Evolutionary conservation across 2,329 filamentous ascomycete genomes (phyloP), one percentile per base, ranked within the genome.

Genomic region (Sporothrix variecibatus): DNA sequence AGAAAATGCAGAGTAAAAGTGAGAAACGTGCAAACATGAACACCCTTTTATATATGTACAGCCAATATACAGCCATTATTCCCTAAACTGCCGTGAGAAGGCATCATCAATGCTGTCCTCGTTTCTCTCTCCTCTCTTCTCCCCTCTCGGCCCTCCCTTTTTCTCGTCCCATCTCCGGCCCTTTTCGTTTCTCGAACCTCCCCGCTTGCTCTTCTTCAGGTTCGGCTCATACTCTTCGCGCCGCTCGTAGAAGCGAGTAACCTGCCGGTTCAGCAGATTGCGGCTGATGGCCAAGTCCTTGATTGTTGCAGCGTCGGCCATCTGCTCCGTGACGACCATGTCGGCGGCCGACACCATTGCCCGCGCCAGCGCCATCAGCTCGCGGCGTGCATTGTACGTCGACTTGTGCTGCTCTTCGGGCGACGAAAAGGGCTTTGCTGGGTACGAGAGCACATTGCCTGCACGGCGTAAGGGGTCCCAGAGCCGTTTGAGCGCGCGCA

Each of bases 401-500:
- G 75, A 23, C 31, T 23, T 53, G 11, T 69, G 60, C n/a, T 53
- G 38, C 12, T 53, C 23, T 26, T 34, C 26, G 9, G 26, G 46
- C 20, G 79, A 79, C 72, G 8, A 23, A 12, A 34, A 31, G 28
- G 49, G 34, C 34, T 34, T 9, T 2, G 8, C 72, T 51, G 82
- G 81, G 71, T 82, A 81, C 56, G 82, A 79, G 9, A 83, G 77
- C 23, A 79, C 79, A 73, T 81, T 82, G 51, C 75, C 75, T 5
- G 79, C 75, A 8, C 79, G 77, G 28, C 80, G 78, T 78, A 88
- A 85, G 3, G 86, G 86, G 26, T 83, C 81, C 85, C 86, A 88
- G 40, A 91, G 81, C 23, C 83, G 83, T 20, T 84, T 81, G 26
- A 91, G 81, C 20, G 88, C 89, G 3, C 79, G 78, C 38, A 82